Conservation (phyloP, 2,329 filamentous ascomycete genomes). For the Cercospora sesami region DNA sequence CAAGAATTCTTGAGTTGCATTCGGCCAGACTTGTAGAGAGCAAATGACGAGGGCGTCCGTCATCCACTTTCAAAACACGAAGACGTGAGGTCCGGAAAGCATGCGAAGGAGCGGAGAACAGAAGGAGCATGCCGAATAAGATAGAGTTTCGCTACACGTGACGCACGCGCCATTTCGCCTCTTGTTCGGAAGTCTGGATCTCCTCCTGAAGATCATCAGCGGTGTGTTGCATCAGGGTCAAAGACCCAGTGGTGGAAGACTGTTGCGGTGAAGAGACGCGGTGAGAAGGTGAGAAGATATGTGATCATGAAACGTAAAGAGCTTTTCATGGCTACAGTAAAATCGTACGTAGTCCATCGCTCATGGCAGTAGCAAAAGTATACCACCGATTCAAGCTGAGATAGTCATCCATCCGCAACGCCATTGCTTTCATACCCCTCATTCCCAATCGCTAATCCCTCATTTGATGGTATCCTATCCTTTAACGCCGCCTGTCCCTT, state of each 20-base stretch:
- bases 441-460: conserved; percentile 13
- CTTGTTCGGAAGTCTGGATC: background rate
- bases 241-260: background rate
- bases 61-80: no score
- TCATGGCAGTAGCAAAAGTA: background rate
- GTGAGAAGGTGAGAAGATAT: background rate
- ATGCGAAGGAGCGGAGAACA: no score
- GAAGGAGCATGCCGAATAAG: background rate
- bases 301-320: background rate
- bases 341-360: background rate
- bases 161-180: background rate
- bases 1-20: no score
- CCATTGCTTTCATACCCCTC: conserved; percentile 13
- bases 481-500: conserved; percentile 12
- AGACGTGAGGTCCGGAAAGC: no score
- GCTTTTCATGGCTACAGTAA: conserved; percentile 11
- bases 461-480: background rate
- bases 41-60: no score
- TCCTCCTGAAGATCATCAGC: background rate
- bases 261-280: background rate
- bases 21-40: no score
- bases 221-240: background rate
- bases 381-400: background rate
- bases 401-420: conserved; percentile 12
- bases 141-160: background rate